Base-by-base conservation (phyloP, 345 rosid species). In the Citrus hindsii region DNA sequence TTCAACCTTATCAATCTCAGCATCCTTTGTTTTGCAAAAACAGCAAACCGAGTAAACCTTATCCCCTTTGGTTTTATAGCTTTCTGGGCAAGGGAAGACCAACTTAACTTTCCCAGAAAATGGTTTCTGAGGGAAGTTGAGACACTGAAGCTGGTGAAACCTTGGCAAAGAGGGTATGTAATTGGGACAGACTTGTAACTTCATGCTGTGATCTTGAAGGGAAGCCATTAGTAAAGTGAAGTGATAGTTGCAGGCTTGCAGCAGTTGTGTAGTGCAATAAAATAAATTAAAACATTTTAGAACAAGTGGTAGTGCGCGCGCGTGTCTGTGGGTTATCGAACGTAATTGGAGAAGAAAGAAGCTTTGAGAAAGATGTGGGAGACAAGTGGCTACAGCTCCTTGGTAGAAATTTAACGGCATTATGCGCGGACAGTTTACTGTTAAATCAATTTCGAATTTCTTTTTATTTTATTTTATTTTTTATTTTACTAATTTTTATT, bases 1-100 rank as follows among this genome's bases (percentile, higher is more conserved):
- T 16, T 82, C 38, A 74, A 73, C 76, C 40, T 78, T 73, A 77
- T 81, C 87, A 76, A 79, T 71, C 79, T 83, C 85, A 10, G 84
- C 73, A 62, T 78, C 72, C 55, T 77, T 81, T 19, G 85, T 76
- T 83, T 84, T 73, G n/a, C 84, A 77, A 28, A 82, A 77, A 82
- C 89, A 84, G 80, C 61, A 58, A 65, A 80, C 35, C 13, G 88
- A 84, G 28, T 24, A 38, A 69, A 72, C 35, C 38, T 80, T 22
- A 21, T 63, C 79, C 25, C 67, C 48, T 68, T 82, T 76, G 76
- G 42, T 21, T 58, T 80, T 55, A 70, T 55, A 65, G 42, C 46
- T 81, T 71, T 48, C 83, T 22, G 74, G 77, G 63, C 68, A 12
- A 51, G 32, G 24, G 48, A 71, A 79, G 67, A 69, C 74, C 42